A percentile compares a stretch with the other conserved stretches of the same genome.
Evolutionary conservation across 768 basidiomycete genomes (phyloP).

Genomic region (Termitomyces sp.): DNA sequence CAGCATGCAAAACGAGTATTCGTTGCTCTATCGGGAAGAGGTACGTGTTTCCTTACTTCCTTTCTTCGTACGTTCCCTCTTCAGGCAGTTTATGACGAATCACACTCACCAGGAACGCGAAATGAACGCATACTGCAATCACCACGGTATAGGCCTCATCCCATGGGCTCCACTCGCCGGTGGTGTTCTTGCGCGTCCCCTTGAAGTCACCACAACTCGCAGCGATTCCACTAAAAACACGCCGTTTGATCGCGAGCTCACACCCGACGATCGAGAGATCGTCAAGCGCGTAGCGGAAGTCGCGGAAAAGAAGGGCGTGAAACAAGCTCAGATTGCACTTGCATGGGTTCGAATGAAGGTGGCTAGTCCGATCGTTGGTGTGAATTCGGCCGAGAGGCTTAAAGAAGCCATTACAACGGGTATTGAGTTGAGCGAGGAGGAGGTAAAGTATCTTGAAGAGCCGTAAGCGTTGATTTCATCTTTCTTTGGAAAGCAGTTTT

Average conservation of each 20-base stretch:
- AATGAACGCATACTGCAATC: conserved; percentile 38
- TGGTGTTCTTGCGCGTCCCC: conserved; percentile 33
- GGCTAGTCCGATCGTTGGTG: conserved; percentile 26
- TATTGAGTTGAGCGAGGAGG: conserved; percentile 33
- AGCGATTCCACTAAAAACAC: conserved; percentile 12
- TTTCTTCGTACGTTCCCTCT: background rate
- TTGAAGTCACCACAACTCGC: conserved; percentile 19
- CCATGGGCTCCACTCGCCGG: conserved; percentile 40
- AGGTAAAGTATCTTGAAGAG: conserved; percentile 34
- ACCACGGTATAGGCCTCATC: conserved; percentile 46
- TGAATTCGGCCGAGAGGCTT: conserved; percentile 15
- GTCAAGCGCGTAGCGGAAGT: conserved; percentile 33
- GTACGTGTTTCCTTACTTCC: conserved; percentile 3
- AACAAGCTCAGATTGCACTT: conserved; percentile 41
- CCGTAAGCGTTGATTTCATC: conserved; percentile 20
- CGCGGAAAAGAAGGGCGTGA: conserved; percentile 31
- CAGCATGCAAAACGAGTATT: conserved; percentile 52
- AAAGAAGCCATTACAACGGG: conserved; percentile 13
- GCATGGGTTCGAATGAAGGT: conserved; percentile 35
- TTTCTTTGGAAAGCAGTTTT: too few species aligned
- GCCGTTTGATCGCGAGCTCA: conserved; percentile 12
- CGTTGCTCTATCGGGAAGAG: conserved; percentile 50
- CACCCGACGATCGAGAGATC: conserved; percentile 24
- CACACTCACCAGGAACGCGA: conserved; percentile 33
- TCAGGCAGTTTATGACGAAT: background rate